A percentile compares a stretch with the other conserved stretches of the same genome.
Evolutionary conservation across 2,329 filamentous ascomycete genomes (phyloP).

Genomic region (Cercospora sp.): DNA sequence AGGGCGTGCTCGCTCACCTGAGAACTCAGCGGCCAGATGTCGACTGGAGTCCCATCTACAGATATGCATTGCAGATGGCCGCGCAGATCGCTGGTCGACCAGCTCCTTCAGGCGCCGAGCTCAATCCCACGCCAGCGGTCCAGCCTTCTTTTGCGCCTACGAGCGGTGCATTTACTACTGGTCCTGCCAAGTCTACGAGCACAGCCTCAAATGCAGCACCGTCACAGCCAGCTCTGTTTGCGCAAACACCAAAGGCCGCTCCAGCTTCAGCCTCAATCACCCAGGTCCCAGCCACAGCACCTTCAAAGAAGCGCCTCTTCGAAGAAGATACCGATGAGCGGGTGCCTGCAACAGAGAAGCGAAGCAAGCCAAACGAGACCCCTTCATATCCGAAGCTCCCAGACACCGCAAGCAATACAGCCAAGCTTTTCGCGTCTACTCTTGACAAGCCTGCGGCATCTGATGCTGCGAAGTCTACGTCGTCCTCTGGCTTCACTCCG

Average conservation of each 20-base stretch:
- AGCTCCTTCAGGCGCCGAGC: constrained; percentile 14
- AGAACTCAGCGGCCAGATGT: constrained; percentile 26
- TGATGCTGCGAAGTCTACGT: constrained; percentile 8
- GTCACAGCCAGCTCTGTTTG: constrained; percentile 11
- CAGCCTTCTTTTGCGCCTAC: not conserved
- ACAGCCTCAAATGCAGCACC: not conserved
- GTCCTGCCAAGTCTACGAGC: not conserved
- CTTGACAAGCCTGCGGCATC: constrained; percentile 30
- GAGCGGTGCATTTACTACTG: not conserved
- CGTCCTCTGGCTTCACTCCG: constrained; percentile 23
- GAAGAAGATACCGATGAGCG: constrained; percentile 26
- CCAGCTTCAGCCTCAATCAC: constrained; percentile 21
- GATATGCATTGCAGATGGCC: constrained; percentile 32
- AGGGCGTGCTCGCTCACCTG: constrained; percentile 33
- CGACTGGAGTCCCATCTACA: constrained; percentile 34
- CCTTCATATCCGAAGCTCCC: constrained; percentile 35
- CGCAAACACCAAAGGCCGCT: constrained; percentile 27
- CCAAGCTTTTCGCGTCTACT: constrained; percentile 36
- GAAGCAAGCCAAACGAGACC: constrained; percentile 32
- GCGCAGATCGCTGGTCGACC: constrained; percentile 27
- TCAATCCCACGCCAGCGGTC: constrained; percentile 11
- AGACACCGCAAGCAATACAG: constrained; percentile 34
- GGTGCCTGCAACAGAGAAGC: constrained; percentile 36
- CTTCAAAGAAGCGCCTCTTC: constrained; percentile 33
- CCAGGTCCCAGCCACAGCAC: constrained; percentile 33